Evolutionary conservation across 2,329 filamentous ascomycete species (phyloP).

Genomic region (Diaporthe longicolla): DNA sequence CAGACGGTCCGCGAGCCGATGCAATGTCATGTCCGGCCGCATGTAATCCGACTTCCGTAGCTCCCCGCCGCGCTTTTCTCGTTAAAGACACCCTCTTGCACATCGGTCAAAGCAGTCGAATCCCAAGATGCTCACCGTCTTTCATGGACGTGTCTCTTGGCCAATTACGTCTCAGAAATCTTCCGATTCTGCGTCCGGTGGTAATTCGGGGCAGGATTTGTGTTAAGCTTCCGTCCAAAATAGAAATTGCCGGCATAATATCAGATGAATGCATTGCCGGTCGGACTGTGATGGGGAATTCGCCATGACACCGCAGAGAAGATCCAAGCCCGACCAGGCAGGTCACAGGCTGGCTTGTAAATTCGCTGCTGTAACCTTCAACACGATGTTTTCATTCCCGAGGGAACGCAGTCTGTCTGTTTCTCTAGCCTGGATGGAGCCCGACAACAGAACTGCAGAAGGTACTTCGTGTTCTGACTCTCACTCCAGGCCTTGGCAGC

Average conservation of each 20-base stretch:
- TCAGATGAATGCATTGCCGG: background rate
- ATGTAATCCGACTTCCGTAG: background rate
- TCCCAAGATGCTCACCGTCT: constrained; percentile 4
- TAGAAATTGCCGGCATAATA: background rate
- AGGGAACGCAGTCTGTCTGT: background rate
- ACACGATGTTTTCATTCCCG: too few species aligned
- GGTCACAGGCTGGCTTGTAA: background rate
- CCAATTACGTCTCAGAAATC: background rate
- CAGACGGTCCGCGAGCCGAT: constrained; percentile 27
- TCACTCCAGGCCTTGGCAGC: background rate
- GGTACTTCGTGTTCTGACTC: background rate
- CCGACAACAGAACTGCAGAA: background rate
- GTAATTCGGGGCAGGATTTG: background rate
- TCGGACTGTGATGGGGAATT: background rate
- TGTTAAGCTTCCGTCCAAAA: background rate
- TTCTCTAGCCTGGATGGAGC: background rate
- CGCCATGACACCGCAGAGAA: background rate
- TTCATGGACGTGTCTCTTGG: background rate
- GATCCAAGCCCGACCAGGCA: background rate
- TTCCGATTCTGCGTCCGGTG: background rate
- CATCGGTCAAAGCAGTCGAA: background rate
- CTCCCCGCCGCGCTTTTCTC: constrained; percentile 12
- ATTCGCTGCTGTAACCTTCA: background rate
- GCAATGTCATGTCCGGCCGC: constrained; percentile 15
- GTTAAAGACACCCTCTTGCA: background rate